Base-by-base conservation (phyloP, 305 asterid genomes). In the Fraxinus paxiana region DNA sequence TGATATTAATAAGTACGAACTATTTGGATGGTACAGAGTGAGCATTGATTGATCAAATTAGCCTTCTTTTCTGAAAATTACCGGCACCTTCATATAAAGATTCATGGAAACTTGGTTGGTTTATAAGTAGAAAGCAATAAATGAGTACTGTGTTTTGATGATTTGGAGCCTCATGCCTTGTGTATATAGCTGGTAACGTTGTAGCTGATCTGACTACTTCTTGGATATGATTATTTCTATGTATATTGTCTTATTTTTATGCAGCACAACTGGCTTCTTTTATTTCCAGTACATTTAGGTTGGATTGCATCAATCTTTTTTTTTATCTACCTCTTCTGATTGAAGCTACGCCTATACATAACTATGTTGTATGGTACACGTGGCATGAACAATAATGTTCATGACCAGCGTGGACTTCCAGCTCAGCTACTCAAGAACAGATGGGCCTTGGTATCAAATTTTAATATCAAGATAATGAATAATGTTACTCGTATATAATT, bases 11-110 rank as follows among this genome's bases (percentile, higher is more conserved):
- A 79, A 80, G 84, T 71, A 63, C 56, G 80, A 76, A 70, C 82
- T 35, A 4, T 80, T 79, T 75, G 82, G 88, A 88, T 80, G 89
- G 86, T 87, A 75, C 83, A 78, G 82, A 59, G 69, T 73, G 48
- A 79, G 74, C 82, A 77, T 80, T 78, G 77, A 56, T 77, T 75
- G 80, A 65, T 79, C 72, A 79, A 65, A 17, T 17, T 54, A 54
- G 26, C 26, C 79, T 48, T 76, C 79, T 17, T 48, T 77, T 78
- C 13, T 2, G 18, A 71, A 73, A 78, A 80, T 74, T 78, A 75
- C 54, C 43, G 87, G 69, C 81, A 86, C 73, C 67, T 41, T n/a
- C 51, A 34, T 75, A 38, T 77, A 80, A 46, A 65, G 77, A 61
- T 76, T 65, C 38, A 38, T 65, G 73, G 77, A 79, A 70, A 46